Evolutionary conservation across 345 rosid genomes (phyloP).

Genomic region (Carallia brachiata): DNA sequence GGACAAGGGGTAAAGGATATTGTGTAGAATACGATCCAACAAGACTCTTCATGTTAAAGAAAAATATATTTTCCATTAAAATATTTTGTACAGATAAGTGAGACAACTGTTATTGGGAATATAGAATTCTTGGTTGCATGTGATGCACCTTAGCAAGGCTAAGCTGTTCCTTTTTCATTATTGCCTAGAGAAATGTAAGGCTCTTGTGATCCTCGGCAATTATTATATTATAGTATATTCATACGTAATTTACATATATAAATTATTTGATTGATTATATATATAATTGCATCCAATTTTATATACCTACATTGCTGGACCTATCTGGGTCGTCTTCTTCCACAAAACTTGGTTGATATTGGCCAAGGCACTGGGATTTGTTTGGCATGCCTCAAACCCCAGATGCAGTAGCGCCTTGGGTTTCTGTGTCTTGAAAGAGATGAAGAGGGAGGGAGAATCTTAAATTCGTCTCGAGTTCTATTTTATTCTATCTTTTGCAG

Average conservation of each 20-base stretch:
- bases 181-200: slow-evolving; percentile 35
- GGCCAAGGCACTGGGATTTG: slow-evolving; percentile 59
- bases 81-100: slow-evolving; percentile 15
- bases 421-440: slow-evolving; percentile 32
- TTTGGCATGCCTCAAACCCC: slow-evolving; percentile 64
- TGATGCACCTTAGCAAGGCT: slow-evolving; percentile 40
- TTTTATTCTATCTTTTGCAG: slow-evolving; percentile 32
- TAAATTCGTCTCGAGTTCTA: slow-evolving; percentile 21
- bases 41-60: too few relatives aligned
- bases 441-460: slow-evolving; percentile 18
- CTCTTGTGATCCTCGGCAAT: slow-evolving; percentile 42
- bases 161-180: slow-evolving; percentile 34
- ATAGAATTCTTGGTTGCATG: slow-evolving; percentile 52
- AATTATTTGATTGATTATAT: slow-evolving; percentile 1
- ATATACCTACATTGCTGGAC: slow-evolving; percentile 48
- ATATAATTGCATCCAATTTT: slow-evolving; percentile 8
- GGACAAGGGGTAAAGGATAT: too few relatives aligned
- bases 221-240: slow-evolving; percentile 5
- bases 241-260: too few relatives aligned
- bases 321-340: slow-evolving; percentile 62
- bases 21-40: too few relatives aligned
- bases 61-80: neutral
- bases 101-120: slow-evolving; percentile 37
- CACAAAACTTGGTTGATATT: slow-evolving; percentile 56
- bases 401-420: slow-evolving; percentile 42